phyloP scores from a whole-genome alignment of 1,139 yeast genomes.

The Pichia cactophila region DNA sequence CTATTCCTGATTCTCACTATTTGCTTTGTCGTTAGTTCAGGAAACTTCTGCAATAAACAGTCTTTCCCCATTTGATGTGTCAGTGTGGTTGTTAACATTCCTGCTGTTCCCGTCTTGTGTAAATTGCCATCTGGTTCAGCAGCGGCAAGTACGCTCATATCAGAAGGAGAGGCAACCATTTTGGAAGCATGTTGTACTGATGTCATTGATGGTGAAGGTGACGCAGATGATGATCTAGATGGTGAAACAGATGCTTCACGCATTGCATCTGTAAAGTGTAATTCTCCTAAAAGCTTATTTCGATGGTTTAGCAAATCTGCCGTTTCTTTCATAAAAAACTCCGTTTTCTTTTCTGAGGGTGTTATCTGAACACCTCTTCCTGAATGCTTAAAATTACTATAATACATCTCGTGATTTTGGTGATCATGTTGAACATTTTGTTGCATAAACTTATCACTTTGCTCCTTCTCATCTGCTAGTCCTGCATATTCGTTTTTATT shows the following conservation, averaged over 20 bases:
- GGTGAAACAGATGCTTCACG: not conserved
- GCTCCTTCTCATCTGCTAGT: not conserved
- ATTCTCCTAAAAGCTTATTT: conserved; percentile 8
- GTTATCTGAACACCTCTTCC: not conserved
- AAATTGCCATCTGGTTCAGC: not conserved
- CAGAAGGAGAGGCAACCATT: conserved; percentile 2
- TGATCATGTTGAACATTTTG: not conserved
- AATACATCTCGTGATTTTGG: not conserved
- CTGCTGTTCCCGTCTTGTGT: no score
- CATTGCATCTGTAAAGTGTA: conserved; percentile 6
- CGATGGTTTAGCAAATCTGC: conserved; percentile 9
- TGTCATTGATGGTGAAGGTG: not conserved
- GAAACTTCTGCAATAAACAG: not conserved
- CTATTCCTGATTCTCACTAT: conserved; percentile 26
- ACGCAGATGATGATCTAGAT: not conserved
- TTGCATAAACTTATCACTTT: no score
- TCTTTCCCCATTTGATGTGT: not conserved
- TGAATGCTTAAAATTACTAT: not conserved
- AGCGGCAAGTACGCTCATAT: conserved; percentile 3
- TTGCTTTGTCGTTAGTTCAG: conserved; percentile 23
- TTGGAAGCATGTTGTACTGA: not conserved
- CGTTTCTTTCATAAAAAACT: conserved; percentile 8
- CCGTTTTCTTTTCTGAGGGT: not conserved
- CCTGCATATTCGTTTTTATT: no score
- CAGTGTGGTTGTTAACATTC: not conserved